Percentiles rank a stretch among this genome's conserved stretches.
Conservation (phyloP, 345 rosid genomes). For the Erucastrum elatum region DNA sequence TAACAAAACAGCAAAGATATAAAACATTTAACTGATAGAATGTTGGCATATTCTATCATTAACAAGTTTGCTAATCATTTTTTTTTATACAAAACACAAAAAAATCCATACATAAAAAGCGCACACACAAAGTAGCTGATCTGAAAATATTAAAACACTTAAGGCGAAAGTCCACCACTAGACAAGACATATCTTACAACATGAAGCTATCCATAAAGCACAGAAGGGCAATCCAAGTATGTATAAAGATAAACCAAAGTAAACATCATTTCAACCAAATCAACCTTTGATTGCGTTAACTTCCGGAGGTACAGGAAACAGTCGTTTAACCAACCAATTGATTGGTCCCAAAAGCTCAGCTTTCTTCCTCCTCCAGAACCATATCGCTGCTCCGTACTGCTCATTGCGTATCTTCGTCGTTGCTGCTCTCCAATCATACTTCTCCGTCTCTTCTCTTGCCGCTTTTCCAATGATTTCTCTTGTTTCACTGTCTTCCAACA, state of each 20-base stretch:
- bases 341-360: conserved; percentile 71
- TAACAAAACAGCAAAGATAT: background rate
- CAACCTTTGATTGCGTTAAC: conserved; percentile 15
- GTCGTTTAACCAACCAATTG: conserved; percentile 63
- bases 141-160: background rate
- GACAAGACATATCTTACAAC: background rate
- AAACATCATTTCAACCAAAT: background rate
- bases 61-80: background rate
- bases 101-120: background rate
- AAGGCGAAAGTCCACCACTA: background rate
- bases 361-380: conserved; percentile 95
- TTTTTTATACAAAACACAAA: background rate
- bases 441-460: conserved; percentile 82
- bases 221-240: background rate
- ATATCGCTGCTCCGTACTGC: conserved; percentile 88
- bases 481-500: conserved; percentile 52
- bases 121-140: background rate
- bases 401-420: conserved; percentile 83
- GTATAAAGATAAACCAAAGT: background rate
- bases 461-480: conserved; percentile 82
- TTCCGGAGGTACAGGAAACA: conserved; percentile 73
- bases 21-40: background rate
- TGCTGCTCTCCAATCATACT: conserved; percentile 97
- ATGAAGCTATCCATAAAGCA: background rate
- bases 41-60: too few species aligned